Evolutionary conservation across 495 filamentous ascomycete species (phyloP), one percentile per base, ranked within the genome.

Genomic region (Penicillium angulare): DNA sequence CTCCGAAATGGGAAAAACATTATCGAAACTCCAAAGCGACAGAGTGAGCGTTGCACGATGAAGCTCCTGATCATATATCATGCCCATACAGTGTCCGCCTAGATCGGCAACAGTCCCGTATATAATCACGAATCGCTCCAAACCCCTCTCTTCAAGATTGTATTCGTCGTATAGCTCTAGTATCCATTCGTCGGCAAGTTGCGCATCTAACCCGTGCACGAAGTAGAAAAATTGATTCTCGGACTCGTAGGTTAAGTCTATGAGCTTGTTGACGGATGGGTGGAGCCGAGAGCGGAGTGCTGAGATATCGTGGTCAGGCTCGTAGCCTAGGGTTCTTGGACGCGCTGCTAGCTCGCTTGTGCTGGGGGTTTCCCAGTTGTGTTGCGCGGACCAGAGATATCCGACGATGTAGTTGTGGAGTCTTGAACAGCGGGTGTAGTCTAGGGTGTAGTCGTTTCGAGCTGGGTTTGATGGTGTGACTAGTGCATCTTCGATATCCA

Each of bases 361-460:
- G 21, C 57, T 49, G 1, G 49, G 49, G 29, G 29, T 40, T 13
- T 48, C 15, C 33, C 31, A 45, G 20, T 54, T 56, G 15, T 52
- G 18, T 42, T 60, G 58, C 12, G 62, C 50, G 40, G 66, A 48
- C 63, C 59, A 74, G 52, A 51, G 64, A 47, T 69, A 64, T 27
- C 61, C 49, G 17, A 69, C 56, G 17, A 77, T 52, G 27, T 69
- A 63, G 45, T 76, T 77, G 52, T 75, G 73, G 17, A 77, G 49
- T 43, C 63, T 64, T 8, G 72, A 70, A 39, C 74, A 77, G 43
- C 73, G 59, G 36, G 57, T 56, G 48, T 60, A 59, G 44, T 75
- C 69, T 35, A 77, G 52, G 2, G 51, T 55, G 17, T 43, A 48
- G 1, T 64, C 43, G 40, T 67, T 52, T 24, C 61, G 66, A 2